Evolutionary conservation across 2,329 filamentous ascomycete species (phyloP).

Genomic region (Zymoseptoria passerinii): DNA sequence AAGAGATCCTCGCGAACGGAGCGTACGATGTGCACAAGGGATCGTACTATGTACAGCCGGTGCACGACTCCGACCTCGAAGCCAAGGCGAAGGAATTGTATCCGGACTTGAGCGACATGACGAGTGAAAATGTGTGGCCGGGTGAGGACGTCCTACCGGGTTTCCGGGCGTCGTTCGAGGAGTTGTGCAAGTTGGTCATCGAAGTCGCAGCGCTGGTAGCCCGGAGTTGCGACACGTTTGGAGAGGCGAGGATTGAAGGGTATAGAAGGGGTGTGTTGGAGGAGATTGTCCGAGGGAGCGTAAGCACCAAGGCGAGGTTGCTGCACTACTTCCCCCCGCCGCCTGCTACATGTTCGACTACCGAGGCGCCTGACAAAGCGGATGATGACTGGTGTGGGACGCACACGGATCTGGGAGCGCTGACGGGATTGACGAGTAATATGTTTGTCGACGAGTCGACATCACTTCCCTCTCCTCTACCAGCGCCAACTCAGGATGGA

Average conservation of each 20-base stretch:
- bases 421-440: constrained; percentile 87
- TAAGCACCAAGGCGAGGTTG: constrained; percentile 81
- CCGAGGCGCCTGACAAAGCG: constrained; percentile 17
- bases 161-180: constrained; percentile 64
- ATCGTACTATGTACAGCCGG: constrained; percentile 68
- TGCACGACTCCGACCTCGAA: constrained; percentile 51
- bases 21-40: constrained; percentile 74
- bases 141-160: constrained; percentile 58
- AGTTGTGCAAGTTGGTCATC: constrained; percentile 76
- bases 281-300: constrained; percentile 73
- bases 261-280: constrained; percentile 77
- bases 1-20: constrained; percentile 71
- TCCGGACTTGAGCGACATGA: constrained; percentile 78
- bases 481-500: constrained; percentile 17
- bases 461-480: constrained; percentile 18
- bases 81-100: constrained; percentile 46
- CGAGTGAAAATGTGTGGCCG: constrained; percentile 86
- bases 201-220: constrained; percentile 84
- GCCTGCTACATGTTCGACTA: constrained; percentile 8
- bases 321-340: constrained; percentile 77
- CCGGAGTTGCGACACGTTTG: constrained; percentile 80
- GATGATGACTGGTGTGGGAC: constrained; percentile 94
- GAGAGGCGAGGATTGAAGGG: constrained; percentile 64
- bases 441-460: constrained; percentile 84
- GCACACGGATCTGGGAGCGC: constrained; percentile 82